Evolutionary conservation across 2,329 filamentous ascomycete genomes (phyloP), one percentile per base, ranked within the genome.

Genomic region (Aulographum hederae): DNA sequence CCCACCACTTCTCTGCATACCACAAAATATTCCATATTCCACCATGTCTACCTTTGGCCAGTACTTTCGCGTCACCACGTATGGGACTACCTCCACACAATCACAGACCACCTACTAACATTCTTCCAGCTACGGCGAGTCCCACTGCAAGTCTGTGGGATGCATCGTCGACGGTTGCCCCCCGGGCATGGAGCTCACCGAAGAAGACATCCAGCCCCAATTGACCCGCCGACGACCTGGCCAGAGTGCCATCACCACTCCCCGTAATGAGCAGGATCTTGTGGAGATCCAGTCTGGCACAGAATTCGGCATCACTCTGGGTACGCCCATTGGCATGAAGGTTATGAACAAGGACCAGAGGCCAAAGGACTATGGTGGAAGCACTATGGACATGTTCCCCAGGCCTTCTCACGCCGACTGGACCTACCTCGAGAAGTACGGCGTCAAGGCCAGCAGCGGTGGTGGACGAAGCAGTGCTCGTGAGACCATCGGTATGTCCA

Each of bases 341-440:
- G 85, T 95, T 27, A 66, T 74, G 54, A 95, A 95, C 55, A 75
- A 95, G 61, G 85, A 95, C 53, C 82, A 93, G 51, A 65, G 86
- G 39, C 86, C 85, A 23, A 74, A 81, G 51, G 89, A 98, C 61
- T 95, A 95, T 57, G 79, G 79, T 34, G 70, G 73, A 57, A 69
- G 72, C 50, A 93, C 85, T 18, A 94, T 94, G 71, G 81, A 95
- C 56, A 60, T 73, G 39, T 95, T 78, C 65, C 89, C 89, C 4
- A 70, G 89, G 32, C 89, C 86, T 21, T 82, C 74, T 51, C 89
- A 95, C 57, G 86, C 89, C 37, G 86, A 95, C 58, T 94, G 78
- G 71, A 95, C 89, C 37, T 95, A 95, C 59, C 66, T 93, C 38
- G 80, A 93, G 55, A 95, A 95, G 61, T 98, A 98, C 54, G 86